These are phyloP conservation scores for Yamadazyma diospyri DNA, from an alignment of 1,139 yeast genomes.

Conservation along the genomic window DNA sequence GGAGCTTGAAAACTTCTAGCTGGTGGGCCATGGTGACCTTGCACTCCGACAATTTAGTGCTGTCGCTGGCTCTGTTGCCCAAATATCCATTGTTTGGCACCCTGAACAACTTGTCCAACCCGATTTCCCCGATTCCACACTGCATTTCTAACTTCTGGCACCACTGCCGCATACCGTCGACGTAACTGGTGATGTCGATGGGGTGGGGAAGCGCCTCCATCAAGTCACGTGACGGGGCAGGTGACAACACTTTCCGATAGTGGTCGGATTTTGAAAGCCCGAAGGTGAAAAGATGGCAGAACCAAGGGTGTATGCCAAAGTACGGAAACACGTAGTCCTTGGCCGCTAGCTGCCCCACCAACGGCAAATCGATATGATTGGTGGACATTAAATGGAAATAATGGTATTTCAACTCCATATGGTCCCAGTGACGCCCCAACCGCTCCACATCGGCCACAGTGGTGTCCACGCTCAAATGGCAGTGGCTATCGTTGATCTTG, in stretches of 20 bases:
- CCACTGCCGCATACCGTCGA: slow-evolving; percentile 25
- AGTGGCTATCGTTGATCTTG: slow-evolving; percentile 13
- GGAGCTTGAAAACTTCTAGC: slow-evolving; percentile 41
- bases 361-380: slow-evolving; percentile 45
- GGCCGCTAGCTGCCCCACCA: slow-evolving; percentile 23
- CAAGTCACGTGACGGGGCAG: slow-evolving; percentile 40
- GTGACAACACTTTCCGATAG: slow-evolving; percentile 49
- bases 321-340: slow-evolving; percentile 46
- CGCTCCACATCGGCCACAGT: not conserved
- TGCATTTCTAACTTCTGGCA: slow-evolving; percentile 5
- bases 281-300: slow-evolving; percentile 54
- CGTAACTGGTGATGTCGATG: slow-evolving; percentile 35
- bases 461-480: slow-evolving; percentile 13
- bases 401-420: not conserved
- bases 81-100: slow-evolving; percentile 60
- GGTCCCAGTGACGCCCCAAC: slow-evolving; percentile 1
- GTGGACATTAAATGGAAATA: slow-evolving; percentile 53
- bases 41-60: slow-evolving; percentile 37
- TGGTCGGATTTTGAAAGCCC: slow-evolving; percentile 36
- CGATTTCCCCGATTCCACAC: slow-evolving; percentile 78
- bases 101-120: slow-evolving; percentile 74
- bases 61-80: slow-evolving; percentile 27
- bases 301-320: slow-evolving; percentile 94
- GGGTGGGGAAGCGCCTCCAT: slow-evolving; percentile 62
- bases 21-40: slow-evolving; percentile 68